A percentile compares a stretch with the other conserved stretches of the same genome.
Conservation (phyloP, 176 grass and related monocot genomes). For the Hordeum vulgare region MorexV3_pseudomolecules_assembly NC_058520.1:30167306-30167805, state of each 20-base stretch:
- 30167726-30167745: background rate
- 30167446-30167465: background rate
- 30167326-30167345: background rate
- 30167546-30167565: background rate
- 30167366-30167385: background rate
- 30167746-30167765: background rate
- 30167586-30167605: background rate
- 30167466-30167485: background rate
- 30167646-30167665: background rate
- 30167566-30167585: background rate
- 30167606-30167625: background rate
- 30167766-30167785: background rate
- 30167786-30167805: background rate
- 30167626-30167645: background rate
- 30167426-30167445: background rate
- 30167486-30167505: background rate
- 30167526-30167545: background rate
- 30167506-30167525: background rate
- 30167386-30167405: background rate
- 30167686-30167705: background rate
- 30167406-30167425: too few species aligned
- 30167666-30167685: background rate
- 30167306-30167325: background rate
- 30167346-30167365: too few species aligned
- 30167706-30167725: background rate